Evolutionary conservation across 306 rosid genomes (phyloP).

Genomic region (Quercus suber): DNA sequence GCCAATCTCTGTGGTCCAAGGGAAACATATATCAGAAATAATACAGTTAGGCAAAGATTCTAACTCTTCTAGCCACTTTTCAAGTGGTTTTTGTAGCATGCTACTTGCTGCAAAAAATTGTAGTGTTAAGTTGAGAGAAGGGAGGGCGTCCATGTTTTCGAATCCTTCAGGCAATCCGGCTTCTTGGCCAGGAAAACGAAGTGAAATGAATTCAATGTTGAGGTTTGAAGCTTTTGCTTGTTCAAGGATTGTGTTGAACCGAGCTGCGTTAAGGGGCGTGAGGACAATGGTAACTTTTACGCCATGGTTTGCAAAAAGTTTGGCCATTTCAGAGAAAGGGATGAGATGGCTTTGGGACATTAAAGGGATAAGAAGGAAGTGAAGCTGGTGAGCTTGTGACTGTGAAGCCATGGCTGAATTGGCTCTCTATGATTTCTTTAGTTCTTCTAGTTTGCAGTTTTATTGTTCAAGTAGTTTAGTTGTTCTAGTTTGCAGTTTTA

Average conservation of each 20-base stretch:
- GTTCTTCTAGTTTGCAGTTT: no score
- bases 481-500: no score
- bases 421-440: no score
- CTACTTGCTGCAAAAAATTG: constrained; percentile 6
- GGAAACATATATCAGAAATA: constrained; percentile 15
- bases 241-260: neutral
- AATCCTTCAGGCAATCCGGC: constrained; percentile 21
- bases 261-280: neutral
- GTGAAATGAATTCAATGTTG: neutral
- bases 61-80: neutral
- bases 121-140: neutral
- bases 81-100: no score
- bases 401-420: neutral
- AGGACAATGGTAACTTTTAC: neutral
- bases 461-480: no score
- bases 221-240: neutral
- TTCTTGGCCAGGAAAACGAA: constrained; percentile 14
- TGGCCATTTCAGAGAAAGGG: constrained; percentile 6
- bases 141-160: constrained; percentile 19
- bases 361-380: neutral
- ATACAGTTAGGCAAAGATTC: constrained; percentile 20
- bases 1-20: constrained; percentile 12
- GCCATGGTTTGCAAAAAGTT: neutral
- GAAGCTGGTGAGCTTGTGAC: neutral
- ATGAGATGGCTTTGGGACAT: constrained; percentile 12